Evolutionary conservation across 805 yeast genomes (phyloP), one percentile per base, ranked within the genome.

Genomic region (Cyberlindnera xishuangbannaensis): DNA sequence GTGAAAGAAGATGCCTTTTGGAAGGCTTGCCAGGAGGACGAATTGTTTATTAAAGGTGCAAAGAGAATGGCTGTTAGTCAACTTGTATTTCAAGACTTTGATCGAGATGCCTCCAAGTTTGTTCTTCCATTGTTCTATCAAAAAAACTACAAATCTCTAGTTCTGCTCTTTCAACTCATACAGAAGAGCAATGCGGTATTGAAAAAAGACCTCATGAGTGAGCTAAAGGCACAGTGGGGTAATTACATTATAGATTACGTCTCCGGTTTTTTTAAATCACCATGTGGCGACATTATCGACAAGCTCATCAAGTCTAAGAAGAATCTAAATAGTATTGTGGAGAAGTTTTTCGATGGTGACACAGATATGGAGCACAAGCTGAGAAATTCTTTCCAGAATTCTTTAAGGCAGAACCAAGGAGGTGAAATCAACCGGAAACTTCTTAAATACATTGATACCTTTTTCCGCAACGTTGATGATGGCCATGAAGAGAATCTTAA

Each of bases 311-410:
- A 31, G n/a, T 28, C 45, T 2, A 49, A 45, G 28, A 50, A 45
- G 25, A 18, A 34, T 9, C 25, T 47, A 6, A 39, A 34, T 16
- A 4, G 12, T 10, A 15, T 49, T 1, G 27, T 44, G 2, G 16
- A 28, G 3, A 21, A 25, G 6, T 44, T 27, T 22, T 33, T 49
- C 6, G 28, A 41, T 1, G 22, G 30, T 10, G 27, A 49, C 18
- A 10, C 30, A 3, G 37, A 33, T 17, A 29, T 47, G 27, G 48
- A 44, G n/a, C 40, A 34, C n/a, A 48, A 37, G 27, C 29, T 43
- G 1, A 36, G 52, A 30, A 48, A 47, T 1, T 35, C 51, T 1
- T 45, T 50, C 25, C 48, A 45, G 25, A n/a, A 22, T 0, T 41
- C 44, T 1, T 12, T 51, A 5, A 28, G 27, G n/a, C 20, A 36